Base-by-base conservation (phyloP, 257 asterid genomes). In the Salvia splendens region DNA sequence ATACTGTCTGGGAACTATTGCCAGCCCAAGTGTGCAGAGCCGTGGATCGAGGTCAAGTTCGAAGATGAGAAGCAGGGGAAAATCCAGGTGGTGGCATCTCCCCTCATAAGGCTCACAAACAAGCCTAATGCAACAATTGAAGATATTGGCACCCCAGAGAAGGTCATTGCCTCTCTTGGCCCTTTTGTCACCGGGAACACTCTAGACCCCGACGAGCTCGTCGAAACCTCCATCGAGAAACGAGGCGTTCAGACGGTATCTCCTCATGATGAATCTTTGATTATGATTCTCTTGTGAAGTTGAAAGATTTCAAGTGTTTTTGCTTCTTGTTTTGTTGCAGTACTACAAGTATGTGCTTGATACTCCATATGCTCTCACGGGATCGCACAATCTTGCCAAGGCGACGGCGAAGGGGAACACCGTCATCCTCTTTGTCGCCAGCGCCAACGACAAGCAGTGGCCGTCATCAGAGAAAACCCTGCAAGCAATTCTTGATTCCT, bases 11-110 rank as follows among this genome's bases (percentile, higher is more conserved):
- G 99, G n/a, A 94, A 91, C 56, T 94, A 94, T 61, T 94, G 97
- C 84, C 99, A 94, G 72, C 99, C 99, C 2, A 94, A 91, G 83
- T 94, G 97, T 64, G 99, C 99, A 1, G 99, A 91, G 82, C 99
- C 99, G 0, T 91, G 99, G 97, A 70, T 94, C 6, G 97, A 94
- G 88, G 97, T 94, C 14, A 94, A 88, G 65, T 94, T 94, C 64
- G 97, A 94, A 78, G 83, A 91, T 52, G 95, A 77, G 48, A 88
- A 80, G 63, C 96, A 91, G 73, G 99, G 99, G 2, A 88, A 81
- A 63, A 64, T 90, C 61, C 99, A 94, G 73, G 97, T 94, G 42
- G 99, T 94, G 75, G 99, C 88, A 24, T 86, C 99, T 46, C 99
- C 97, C 33, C 62, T 94, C 75, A 84, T 91, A 45, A 92, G 99